A percentile compares a stretch with the other conserved stretches of the same genome.
phyloP scores from a whole-genome alignment of 768 basidiomycete species.

The Pleurotus citrinopileatus region DNA sequence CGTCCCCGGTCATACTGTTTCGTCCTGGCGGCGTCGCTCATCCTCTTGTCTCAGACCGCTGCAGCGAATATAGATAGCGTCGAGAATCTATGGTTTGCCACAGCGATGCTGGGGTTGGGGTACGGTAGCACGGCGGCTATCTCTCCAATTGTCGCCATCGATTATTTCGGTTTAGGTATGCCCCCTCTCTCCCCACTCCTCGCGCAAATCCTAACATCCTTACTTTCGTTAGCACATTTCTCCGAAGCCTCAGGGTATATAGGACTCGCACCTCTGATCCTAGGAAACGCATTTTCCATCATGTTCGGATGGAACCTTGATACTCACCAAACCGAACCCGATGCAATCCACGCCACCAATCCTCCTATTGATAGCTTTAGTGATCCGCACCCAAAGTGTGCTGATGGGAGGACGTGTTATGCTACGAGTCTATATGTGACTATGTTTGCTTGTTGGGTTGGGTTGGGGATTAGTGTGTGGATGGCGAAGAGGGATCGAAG shows the following conservation, averaged over 20 bases:
- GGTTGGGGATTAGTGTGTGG: constrained; percentile 46
- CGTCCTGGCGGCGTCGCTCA: constrained; percentile 59
- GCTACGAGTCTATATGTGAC: constrained; percentile 53
- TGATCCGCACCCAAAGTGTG: constrained; percentile 38
- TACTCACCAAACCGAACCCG: constrained; percentile 52
- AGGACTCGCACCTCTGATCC: constrained; percentile 67
- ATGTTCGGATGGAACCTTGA: constrained; percentile 82
- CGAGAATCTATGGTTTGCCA: constrained; percentile 64
- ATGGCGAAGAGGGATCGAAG: constrained; percentile 45
- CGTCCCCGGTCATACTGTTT: constrained; percentile 70
- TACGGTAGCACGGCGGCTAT: constrained; percentile 75
- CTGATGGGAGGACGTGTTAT: constrained; percentile 59
- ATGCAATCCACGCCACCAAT: not conserved
- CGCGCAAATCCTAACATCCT: not conserved
- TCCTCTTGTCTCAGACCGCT: constrained; percentile 70
- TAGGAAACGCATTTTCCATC: constrained; percentile 80
- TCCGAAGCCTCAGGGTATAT: constrained; percentile 87
- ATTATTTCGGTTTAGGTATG: constrained; percentile 88
- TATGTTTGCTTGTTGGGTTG: constrained; percentile 40
- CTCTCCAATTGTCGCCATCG: constrained; percentile 70
- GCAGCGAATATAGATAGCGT: constrained; percentile 55
- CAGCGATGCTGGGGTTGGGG: constrained; percentile 54
- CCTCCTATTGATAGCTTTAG: not conserved
- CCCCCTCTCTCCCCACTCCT: constrained; percentile 16
- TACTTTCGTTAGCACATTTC: constrained; percentile 50